Conservation (phyloP, 495 filamentous ascomycete species). For the Hypoxylon fragiforme region DNA sequence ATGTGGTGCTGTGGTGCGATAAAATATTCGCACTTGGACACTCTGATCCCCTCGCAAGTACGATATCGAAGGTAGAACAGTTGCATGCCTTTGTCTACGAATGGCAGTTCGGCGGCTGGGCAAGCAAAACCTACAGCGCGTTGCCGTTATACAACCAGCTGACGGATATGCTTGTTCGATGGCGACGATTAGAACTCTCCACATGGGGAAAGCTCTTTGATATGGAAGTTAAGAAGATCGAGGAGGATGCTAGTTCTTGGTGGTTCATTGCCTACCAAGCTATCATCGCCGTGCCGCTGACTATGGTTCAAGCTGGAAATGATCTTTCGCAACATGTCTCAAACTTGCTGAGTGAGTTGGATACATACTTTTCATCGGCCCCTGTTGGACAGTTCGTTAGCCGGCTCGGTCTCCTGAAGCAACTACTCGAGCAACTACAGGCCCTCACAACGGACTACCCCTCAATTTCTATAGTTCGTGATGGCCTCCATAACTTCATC, state of each 20-base stretch:
- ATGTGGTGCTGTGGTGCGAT: slow-evolving; percentile 73
- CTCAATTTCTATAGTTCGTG: slow-evolving; percentile 53
- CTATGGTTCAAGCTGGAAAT: slow-evolving; percentile 56
- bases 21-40: slow-evolving; percentile 74
- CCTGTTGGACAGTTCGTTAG: slow-evolving; percentile 77
- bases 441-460: slow-evolving; percentile 60
- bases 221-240: slow-evolving; percentile 72
- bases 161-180: slow-evolving; percentile 74
- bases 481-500: slow-evolving; percentile 77
- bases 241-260: slow-evolving; percentile 81
- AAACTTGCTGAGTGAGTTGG: slow-evolving; percentile 70
- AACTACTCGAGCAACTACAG: slow-evolving; percentile 67
- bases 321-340: slow-evolving; percentile 65
- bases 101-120: slow-evolving; percentile 83
- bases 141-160: slow-evolving; percentile 70
- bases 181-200: slow-evolving; percentile 86
- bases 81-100: slow-evolving; percentile 81
- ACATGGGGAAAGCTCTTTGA: slow-evolving; percentile 93
- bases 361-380: slow-evolving; percentile 72
- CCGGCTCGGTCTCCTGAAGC: slow-evolving; percentile 70
- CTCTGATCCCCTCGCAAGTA: slow-evolving; percentile 82
- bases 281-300: slow-evolving; percentile 73
- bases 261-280: slow-evolving; percentile 96
- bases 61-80: slow-evolving; percentile 81
- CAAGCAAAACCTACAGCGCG: slow-evolving; percentile 76